These are phyloP conservation scores for Metschnikowia hibisci DNA, from an alignment of 805 yeast species.

Conservation along the genomic window DNA sequence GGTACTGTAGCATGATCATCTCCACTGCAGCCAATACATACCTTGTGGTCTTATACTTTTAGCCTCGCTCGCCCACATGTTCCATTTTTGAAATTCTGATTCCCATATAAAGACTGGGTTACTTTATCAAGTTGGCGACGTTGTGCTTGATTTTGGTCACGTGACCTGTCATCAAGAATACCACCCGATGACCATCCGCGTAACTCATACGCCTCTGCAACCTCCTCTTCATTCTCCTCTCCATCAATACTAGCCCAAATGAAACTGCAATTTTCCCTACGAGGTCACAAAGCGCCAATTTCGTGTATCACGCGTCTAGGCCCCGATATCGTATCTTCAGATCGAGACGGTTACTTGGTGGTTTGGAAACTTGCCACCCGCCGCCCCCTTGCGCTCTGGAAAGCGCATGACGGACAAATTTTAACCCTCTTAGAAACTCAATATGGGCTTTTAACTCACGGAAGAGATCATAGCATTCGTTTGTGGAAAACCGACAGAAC, in stretches of 20 bases:
- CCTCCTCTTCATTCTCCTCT: not conserved
- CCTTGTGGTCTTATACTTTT: no score
- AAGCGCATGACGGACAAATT: slow-evolving; percentile 52
- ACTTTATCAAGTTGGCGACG: no score
- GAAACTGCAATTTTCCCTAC: slow-evolving; percentile 12
- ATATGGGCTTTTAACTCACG: slow-evolving; percentile 52
- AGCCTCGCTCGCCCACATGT: no score
- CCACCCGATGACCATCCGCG: no score
- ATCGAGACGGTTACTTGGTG: slow-evolving; percentile 57
- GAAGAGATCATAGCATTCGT: slow-evolving; percentile 55
- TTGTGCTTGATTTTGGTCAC: no score
- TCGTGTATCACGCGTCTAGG: slow-evolving; percentile 10
- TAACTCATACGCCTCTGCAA: not conserved
- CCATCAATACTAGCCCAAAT: not conserved
- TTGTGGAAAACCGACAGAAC: slow-evolving; percentile 37
- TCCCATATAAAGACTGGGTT: no score
- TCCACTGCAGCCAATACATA: no score
- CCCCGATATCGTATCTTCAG: slow-evolving; percentile 45
- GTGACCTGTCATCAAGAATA: no score
- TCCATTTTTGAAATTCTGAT: no score
- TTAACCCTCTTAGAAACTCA: slow-evolving; percentile 40
- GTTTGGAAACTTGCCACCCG: slow-evolving; percentile 62
- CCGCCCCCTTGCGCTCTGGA: slow-evolving; percentile 56
- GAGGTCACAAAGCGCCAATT: slow-evolving; percentile 17
- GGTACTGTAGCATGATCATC: no score